Conservation (phyloP, 1,284 basidiomycete genomes). For the Athelia sp. region DNA sequence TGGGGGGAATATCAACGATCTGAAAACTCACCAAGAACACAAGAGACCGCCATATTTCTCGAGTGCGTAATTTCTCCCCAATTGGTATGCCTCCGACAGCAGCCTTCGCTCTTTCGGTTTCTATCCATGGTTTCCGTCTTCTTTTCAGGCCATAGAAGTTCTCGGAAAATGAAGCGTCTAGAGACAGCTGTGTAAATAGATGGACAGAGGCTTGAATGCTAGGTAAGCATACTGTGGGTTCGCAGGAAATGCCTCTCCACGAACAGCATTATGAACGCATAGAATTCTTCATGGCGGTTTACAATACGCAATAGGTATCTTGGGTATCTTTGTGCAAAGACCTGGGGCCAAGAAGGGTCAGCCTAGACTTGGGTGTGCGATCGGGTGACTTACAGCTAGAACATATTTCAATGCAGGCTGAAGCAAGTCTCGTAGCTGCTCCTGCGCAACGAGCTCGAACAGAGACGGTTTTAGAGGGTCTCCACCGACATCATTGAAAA, state of each 20-base stretch:
- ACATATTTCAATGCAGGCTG: slow-evolving; percentile 97
- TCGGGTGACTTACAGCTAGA: slow-evolving; percentile 61
- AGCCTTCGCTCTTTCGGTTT: slow-evolving; percentile 56
- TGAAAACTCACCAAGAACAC: slow-evolving; percentile 60
- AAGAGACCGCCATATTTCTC: slow-evolving; percentile 71
- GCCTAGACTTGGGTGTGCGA: background rate
- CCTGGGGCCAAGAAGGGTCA: slow-evolving; percentile 42
- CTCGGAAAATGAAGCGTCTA: slow-evolving; percentile 87
- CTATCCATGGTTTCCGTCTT: slow-evolving; percentile 65
- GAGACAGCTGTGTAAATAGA: slow-evolving; percentile 2
- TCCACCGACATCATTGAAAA: slow-evolving; percentile 68
- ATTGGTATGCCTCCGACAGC: slow-evolving; percentile 62
- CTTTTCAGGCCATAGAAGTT: slow-evolving; percentile 91
- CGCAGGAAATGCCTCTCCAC: slow-evolving; percentile 90
- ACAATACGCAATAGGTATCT: slow-evolving; percentile 89
- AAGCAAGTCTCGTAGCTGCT: slow-evolving; percentile 88
- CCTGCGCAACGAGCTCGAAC: slow-evolving; percentile 94
- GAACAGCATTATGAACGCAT: slow-evolving; percentile 81
- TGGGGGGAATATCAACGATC: background rate
- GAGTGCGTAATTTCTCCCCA: slow-evolving; percentile 57
- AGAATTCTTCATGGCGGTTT: slow-evolving; percentile 96
- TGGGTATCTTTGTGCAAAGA: slow-evolving; percentile 94
- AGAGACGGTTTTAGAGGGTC: slow-evolving; percentile 83
- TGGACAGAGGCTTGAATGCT: background rate
- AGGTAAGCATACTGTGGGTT: slow-evolving; percentile 62